Evolutionary conservation across 202 grass and related monocot genomes (phyloP).

Genomic region (Dendrocalamus latiflorus): DNA sequence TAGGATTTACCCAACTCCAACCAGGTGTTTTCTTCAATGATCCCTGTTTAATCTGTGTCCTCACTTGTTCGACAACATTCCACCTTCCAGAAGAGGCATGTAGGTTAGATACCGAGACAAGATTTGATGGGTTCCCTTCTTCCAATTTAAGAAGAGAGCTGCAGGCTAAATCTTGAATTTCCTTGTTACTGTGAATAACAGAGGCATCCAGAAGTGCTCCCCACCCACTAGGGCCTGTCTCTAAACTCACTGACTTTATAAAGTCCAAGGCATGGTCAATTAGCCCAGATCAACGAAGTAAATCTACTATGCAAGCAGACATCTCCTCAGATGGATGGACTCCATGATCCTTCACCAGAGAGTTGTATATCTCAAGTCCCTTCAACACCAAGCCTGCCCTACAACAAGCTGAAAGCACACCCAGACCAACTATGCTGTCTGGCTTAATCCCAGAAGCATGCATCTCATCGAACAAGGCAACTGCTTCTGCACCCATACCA

Average conservation of each 20-base stretch:
- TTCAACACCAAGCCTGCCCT: slow-evolving; percentile 42
- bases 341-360: slow-evolving; percentile 50
- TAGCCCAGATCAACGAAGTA: slow-evolving; percentile 50
- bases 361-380: slow-evolving; percentile 55
- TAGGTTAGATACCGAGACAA: slow-evolving; percentile 56
- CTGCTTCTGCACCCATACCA: slow-evolving; percentile 50
- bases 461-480: slow-evolving; percentile 59
- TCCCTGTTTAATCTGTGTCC: slow-evolving; percentile 47
- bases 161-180: slow-evolving; percentile 58
- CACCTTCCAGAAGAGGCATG: slow-evolving; percentile 59
- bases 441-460: slow-evolving; percentile 44
- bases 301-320: slow-evolving; percentile 61
- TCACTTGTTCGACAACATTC: slow-evolving; percentile 62
- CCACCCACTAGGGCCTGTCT: slow-evolving; percentile 52
- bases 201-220: slow-evolving; percentile 67
- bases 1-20: slow-evolving; percentile 50
- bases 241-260: slow-evolving; percentile 53
- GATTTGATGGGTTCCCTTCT: slow-evolving; percentile 46
- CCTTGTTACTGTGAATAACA: slow-evolving; percentile 42
- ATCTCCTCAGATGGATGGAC: slow-evolving; percentile 58
- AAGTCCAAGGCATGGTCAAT: slow-evolving; percentile 48
- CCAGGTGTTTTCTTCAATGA: slow-evolving; percentile 52
- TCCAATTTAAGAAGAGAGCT: slow-evolving; percentile 52
- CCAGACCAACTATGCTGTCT: slow-evolving; percentile 46
- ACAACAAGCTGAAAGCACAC: slow-evolving; percentile 60